Conservation (phyloP, 106 monocot species). For the Acorus calamus region DNA sequence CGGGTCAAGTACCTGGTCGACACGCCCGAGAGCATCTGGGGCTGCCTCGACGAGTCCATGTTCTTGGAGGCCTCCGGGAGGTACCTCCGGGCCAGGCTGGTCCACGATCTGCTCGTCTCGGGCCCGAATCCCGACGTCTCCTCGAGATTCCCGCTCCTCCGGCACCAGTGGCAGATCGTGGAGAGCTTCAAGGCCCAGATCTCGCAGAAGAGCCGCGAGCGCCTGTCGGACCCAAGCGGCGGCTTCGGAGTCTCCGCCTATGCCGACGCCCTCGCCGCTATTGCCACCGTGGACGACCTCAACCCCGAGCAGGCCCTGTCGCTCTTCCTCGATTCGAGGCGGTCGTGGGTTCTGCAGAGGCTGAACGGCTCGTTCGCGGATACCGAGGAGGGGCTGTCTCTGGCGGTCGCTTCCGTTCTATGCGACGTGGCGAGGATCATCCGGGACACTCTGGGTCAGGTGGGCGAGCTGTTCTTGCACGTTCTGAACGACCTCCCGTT, state of each 20-base stretch:
- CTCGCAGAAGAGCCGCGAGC: constrained; percentile 68
- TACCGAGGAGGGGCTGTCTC: constrained; percentile 4
- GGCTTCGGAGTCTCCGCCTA: constrained; percentile 31
- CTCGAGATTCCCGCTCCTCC: constrained; percentile 57
- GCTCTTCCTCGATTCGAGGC: constrained; percentile 74
- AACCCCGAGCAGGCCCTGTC: constrained; percentile 43
- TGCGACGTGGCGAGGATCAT: constrained; percentile 50
- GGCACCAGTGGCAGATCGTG: constrained; percentile 96
- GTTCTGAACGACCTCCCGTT: constrained; percentile 78
- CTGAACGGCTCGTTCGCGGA: constrained; percentile 10
- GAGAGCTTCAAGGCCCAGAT: constrained; percentile 81
- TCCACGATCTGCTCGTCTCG: constrained; percentile 37
- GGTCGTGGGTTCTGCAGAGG: constrained; percentile 70
- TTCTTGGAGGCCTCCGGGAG: constrained; percentile 77
- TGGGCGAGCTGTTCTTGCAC: constrained; percentile 55
- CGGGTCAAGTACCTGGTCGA: constrained; percentile 95
- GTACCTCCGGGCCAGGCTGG: constrained; percentile 67
- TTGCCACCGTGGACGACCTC: constrained; percentile 65
- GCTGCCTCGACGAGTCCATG: constrained; percentile 83
- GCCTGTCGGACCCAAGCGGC: constrained; percentile 49
- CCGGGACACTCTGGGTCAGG: constrained; percentile 58
- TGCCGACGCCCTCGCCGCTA: constrained; percentile 77
- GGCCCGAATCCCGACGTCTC: constrained; percentile 23
- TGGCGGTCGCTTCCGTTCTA: constrained; percentile 23
- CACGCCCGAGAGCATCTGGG: constrained; percentile 94